Conservation (phyloP, 2,329 filamentous ascomycete species). For the Sarocladium oryzae region DNA sequence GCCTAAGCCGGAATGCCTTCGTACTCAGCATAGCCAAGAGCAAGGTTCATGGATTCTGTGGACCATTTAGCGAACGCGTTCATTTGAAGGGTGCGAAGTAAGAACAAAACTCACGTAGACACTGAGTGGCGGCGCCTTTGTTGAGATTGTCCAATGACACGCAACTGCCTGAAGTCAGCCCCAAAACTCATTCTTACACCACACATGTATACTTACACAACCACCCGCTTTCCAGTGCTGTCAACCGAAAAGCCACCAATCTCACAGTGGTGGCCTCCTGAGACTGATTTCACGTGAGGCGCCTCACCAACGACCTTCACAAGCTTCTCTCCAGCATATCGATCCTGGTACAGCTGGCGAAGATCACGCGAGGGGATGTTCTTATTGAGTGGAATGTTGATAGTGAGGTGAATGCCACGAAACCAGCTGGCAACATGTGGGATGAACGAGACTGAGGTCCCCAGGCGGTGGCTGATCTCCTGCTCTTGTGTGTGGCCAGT, state of each 20-base stretch:
- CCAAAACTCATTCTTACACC: background rate
- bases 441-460: constrained; percentile 71
- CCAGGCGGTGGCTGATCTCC: constrained; percentile 77
- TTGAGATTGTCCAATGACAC: constrained; percentile 90
- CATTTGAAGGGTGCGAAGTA: background rate
- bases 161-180: constrained; percentile 36
- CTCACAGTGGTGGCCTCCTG: constrained; percentile 80
- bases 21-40: constrained; percentile 78
- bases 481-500: constrained; percentile 93
- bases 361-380: constrained; percentile 88
- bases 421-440: constrained; percentile 95
- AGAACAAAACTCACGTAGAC: constrained; percentile 60
- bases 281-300: constrained; percentile 78
- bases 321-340: constrained; percentile 91
- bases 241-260: constrained; percentile 95
- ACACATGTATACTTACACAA: constrained; percentile 41
- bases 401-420: constrained; percentile 87
- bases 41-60: constrained; percentile 83
- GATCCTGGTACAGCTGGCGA: constrained; percentile 88
- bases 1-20: constrained; percentile 63
- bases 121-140: constrained; percentile 89
- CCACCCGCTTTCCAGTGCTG: constrained; percentile 79
- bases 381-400: constrained; percentile 80
- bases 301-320: constrained; percentile 88
- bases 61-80: background rate